Evolutionary conservation across 176 grass and related monocot genomes (phyloP).

Genomic region (Urochloa ruziziensis): DNA sequence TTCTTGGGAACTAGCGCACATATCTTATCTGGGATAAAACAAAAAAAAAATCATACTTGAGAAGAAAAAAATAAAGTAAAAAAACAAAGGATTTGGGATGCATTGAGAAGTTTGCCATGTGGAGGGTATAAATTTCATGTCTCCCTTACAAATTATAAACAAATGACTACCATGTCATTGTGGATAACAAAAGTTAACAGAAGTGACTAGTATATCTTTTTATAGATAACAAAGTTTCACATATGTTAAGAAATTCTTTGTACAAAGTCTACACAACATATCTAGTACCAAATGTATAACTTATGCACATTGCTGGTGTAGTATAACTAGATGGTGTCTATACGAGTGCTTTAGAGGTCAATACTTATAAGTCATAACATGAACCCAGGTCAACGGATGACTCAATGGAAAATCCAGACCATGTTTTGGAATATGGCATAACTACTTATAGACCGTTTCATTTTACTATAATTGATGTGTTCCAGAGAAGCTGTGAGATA

Average conservation of each 20-base stretch:
- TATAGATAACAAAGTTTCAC: neutral
- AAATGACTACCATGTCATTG: neutral
- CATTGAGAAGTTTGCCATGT: neutral
- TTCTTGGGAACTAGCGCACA: neutral
- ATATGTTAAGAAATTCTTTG: neutral
- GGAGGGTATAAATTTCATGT: neutral
- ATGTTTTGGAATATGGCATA: slow-evolving; percentile 12
- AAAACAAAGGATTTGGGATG: neutral
- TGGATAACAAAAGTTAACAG: neutral
- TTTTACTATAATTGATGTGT: neutral
- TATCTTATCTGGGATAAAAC: neutral
- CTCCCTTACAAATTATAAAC: neutral
- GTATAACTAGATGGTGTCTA: neutral
- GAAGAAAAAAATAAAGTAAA: slow-evolving; percentile 1
- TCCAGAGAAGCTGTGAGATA: neutral
- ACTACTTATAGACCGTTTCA: slow-evolving; percentile 6
- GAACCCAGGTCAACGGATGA: neutral
- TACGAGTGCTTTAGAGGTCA: neutral
- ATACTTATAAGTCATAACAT: slow-evolving; percentile 3
- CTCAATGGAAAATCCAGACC: neutral
- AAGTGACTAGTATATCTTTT: neutral
- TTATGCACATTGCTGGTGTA: neutral
- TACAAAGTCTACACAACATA: neutral
- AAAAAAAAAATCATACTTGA: slow-evolving; percentile 9
- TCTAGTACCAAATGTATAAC: too few species aligned